Percentiles rank a stretch among this genome's conserved stretches.
These are phyloP conservation scores for Fusarium concolor DNA, from an alignment of 2,329 filamentous ascomycete species.

Conservation along the genomic window DNA sequence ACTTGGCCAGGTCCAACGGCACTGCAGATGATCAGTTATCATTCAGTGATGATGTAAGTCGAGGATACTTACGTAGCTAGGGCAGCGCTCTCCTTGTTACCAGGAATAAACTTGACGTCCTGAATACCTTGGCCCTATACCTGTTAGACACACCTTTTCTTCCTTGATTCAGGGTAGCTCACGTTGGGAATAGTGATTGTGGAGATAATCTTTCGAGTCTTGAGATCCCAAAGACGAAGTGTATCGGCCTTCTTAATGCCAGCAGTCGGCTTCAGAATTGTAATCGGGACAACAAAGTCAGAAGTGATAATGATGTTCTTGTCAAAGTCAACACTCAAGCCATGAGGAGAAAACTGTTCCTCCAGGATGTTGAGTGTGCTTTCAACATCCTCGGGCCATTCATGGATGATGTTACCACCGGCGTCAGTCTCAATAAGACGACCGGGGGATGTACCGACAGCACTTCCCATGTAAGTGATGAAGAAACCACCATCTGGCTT, in stretches of 20 bases:
- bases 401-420: slow-evolving; percentile 69
- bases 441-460: slow-evolving; percentile 67
- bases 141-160: background rate
- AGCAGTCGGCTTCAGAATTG: slow-evolving; percentile 68
- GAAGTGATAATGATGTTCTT: slow-evolving; percentile 69
- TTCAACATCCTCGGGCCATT: slow-evolving; percentile 69
- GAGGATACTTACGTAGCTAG: slow-evolving; percentile 60
- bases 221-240: slow-evolving; percentile 69
- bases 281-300: slow-evolving; percentile 72
- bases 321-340: slow-evolving; percentile 67
- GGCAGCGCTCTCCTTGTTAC: slow-evolving; percentile 67
- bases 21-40: slow-evolving; percentile 26
- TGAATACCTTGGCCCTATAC: slow-evolving; percentile 67
- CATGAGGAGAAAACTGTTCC: slow-evolving; percentile 71
- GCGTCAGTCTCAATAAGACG: slow-evolving; percentile 71
- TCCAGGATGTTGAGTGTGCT: slow-evolving; percentile 67
- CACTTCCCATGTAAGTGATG: slow-evolving; percentile 72
- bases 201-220: slow-evolving; percentile 64
- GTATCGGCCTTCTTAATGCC: slow-evolving; percentile 68
- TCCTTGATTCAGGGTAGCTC: slow-evolving; percentile 18
- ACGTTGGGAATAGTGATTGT: slow-evolving; percentile 71
- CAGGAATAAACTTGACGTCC: slow-evolving; percentile 74
- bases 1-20: slow-evolving; percentile 70
- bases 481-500: slow-evolving; percentile 72
- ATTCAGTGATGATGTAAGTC: rapidly evolving